phyloP scores from a whole-genome alignment of 2,329 filamentous ascomycete species.

The Fusarium bulbicola region DNA sequence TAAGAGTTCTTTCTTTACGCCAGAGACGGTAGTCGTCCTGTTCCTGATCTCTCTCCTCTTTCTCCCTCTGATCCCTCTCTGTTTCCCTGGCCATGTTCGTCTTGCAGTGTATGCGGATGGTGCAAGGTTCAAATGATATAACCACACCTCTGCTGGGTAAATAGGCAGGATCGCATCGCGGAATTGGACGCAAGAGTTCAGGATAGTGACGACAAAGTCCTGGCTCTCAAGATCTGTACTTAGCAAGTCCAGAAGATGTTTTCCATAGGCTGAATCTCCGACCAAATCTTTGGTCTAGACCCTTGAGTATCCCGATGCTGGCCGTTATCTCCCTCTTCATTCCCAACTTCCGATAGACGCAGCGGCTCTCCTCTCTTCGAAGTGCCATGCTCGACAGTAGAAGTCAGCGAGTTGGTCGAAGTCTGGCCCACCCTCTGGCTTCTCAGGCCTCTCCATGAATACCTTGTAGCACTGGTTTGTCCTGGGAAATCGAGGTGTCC shows the following conservation, averaged over 20 bases:
- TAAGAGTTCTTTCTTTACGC: rapidly evolving
- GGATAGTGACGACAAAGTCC: slow-evolving; percentile 71
- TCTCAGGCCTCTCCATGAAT: background rate
- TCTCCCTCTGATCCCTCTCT: too few relatives aligned
- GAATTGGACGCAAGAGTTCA: slow-evolving; percentile 80
- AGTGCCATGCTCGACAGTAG: background rate
- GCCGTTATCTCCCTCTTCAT: rapidly evolving
- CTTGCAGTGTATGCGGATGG: too few relatives aligned
- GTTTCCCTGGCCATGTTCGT: rapidly evolving
- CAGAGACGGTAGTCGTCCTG: too few relatives aligned
- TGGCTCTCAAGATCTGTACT: too few relatives aligned
- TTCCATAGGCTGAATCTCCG: too few relatives aligned
- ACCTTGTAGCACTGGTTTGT: background rate
- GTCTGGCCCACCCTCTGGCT: background rate
- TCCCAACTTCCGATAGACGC: too few relatives aligned
- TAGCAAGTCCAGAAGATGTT: too few relatives aligned
- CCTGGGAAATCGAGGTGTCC: background rate
- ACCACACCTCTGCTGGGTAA: slow-evolving; percentile 59
- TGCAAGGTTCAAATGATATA: too few relatives aligned
- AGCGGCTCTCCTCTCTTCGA: too few relatives aligned
- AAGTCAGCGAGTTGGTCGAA: background rate
- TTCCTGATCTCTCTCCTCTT: too few relatives aligned
- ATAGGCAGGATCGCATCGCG: slow-evolving; percentile 76
- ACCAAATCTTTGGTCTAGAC: background rate
- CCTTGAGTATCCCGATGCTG: background rate